Base-by-base conservation (phyloP, 768 basidiomycete genomes). In the Vararia minispora region DNA sequence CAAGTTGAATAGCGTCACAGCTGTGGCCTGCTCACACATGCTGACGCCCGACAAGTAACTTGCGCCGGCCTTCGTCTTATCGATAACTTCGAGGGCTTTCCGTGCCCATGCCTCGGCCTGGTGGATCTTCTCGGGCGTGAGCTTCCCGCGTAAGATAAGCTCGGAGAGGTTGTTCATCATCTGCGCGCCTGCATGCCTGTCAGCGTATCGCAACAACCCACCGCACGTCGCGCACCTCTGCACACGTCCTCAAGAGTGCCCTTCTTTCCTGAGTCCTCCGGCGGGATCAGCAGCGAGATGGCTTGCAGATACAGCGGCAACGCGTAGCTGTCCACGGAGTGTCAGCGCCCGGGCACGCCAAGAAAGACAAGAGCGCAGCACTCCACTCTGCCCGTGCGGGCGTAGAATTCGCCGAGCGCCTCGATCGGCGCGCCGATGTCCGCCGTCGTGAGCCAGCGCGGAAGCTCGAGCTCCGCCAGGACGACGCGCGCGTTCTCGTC, bases 341-440 rank as follows among this genome's bases (percentile, higher is more conserved):
- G 8, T 37, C 20, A 42, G 24, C 33, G 28, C 6, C 13, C 55
- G 39, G 30, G 42, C 46, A n/a, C 37, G 27, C 18, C 31, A 10
- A 24, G 16, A 3, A 37, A 22, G n/a, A 35, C 21, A 1, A 27
- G 13, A 23, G 12, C n/a, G 60, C 71, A n/a, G 42, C 51, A 79
- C 76, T 76, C 69, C n/a, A 63, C 46, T 40, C 71, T 72, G 16
- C 74, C 78, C 25, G 59, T 59, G 24, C 63, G 59, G 4, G 71
- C 69, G 45, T 83, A 81, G 37, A 75, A 74, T 4, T 66, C 60
- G 1, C 72, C 82, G 4, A 85, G 62, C 1, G 77, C 72, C 47
- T 80, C 79, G 24, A 84, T 62, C 2, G 79, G 80, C 8, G 78
- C 75, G 14, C 73, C 77, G 18, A 84, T 57, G 46, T 83, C 77